Conservation (phyloP, 257 asterid genomes). For the Henckelia pumila region DNA sequence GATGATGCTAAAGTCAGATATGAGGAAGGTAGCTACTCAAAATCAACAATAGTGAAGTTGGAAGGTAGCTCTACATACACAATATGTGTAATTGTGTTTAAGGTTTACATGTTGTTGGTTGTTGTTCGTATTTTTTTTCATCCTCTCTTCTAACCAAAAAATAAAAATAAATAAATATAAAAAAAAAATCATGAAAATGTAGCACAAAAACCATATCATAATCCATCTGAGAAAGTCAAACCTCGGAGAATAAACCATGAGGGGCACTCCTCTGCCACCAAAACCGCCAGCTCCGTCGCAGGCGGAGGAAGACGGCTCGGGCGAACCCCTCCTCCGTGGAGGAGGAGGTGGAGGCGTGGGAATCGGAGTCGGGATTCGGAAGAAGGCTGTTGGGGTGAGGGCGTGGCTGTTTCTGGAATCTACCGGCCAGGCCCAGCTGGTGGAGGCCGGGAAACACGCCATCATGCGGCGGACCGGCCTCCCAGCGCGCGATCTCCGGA, state of each 20-base stretch:
- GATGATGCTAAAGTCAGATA: no score
- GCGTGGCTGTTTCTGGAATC: constrained; percentile 86
- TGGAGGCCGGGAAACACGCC: constrained; percentile 90
- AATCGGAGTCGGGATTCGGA: constrained; percentile 46
- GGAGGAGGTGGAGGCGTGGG: constrained; percentile 23
- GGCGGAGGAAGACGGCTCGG: constrained; percentile 33
- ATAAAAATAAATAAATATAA: no score
- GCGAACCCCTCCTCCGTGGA: constrained; percentile 29
- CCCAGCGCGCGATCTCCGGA: constrained; percentile 95
- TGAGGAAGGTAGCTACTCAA: no score
- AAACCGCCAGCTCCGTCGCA: constrained; percentile 31
- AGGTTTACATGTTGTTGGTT: no score
- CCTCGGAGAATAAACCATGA: constrained; percentile 20
- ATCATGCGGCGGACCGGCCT: constrained; percentile 95
- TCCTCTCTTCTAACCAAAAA: no score
- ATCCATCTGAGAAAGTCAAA: not conserved
- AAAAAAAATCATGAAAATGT: no score
- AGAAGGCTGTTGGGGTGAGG: constrained; percentile 79
- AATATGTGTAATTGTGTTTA: no score
- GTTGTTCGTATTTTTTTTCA: no score
- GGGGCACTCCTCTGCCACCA: constrained; percentile 42
- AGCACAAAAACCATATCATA: not conserved
- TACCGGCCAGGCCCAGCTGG: constrained; percentile 75
- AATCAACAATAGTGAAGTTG: no score
- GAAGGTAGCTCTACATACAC: no score